These are phyloP conservation scores for Croton setiger DNA, from an alignment of 441 rosid species.

Conservation along the genomic window DNA sequence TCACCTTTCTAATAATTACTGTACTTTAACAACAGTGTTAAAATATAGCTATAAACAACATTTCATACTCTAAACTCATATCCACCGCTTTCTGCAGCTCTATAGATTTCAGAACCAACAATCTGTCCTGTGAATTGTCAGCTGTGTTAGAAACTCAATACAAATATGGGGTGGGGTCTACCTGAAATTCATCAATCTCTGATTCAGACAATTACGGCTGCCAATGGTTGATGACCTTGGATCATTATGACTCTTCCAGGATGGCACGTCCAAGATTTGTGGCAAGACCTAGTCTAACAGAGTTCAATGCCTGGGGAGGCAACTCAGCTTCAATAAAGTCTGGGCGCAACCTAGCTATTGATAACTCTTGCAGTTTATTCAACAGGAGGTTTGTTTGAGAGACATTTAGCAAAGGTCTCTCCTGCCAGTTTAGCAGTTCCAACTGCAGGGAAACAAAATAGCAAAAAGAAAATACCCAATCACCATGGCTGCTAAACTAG, in stretches of 20 bases:
- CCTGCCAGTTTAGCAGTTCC: slow-evolving; percentile 75
- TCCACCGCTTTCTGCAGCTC: neutral
- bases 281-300: slow-evolving; percentile 78
- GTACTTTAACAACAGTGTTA: neutral
- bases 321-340: slow-evolving; percentile 57
- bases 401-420: slow-evolving; percentile 59
- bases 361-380: slow-evolving; percentile 80
- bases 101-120: neutral
- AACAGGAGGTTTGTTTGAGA: slow-evolving; percentile 65
- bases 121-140: neutral
- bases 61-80: neutral
- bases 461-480: neutral
- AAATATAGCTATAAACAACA: neutral
- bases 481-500: neutral
- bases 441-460: slow-evolving; percentile 37
- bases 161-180: neutral
- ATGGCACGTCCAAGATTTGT: slow-evolving; percentile 85
- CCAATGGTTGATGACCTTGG: neutral
- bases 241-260: slow-evolving; percentile 49
- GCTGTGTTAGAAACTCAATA: neutral
- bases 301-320: slow-evolving; percentile 56
- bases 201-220: neutral
- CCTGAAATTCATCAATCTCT: neutral
- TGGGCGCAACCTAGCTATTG: slow-evolving; percentile 67
- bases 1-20: neutral